These are phyloP conservation scores for Pulicaria dysenterica DNA, from an alignment of 129 eudicot species.

Conservation along the genomic window DNA sequence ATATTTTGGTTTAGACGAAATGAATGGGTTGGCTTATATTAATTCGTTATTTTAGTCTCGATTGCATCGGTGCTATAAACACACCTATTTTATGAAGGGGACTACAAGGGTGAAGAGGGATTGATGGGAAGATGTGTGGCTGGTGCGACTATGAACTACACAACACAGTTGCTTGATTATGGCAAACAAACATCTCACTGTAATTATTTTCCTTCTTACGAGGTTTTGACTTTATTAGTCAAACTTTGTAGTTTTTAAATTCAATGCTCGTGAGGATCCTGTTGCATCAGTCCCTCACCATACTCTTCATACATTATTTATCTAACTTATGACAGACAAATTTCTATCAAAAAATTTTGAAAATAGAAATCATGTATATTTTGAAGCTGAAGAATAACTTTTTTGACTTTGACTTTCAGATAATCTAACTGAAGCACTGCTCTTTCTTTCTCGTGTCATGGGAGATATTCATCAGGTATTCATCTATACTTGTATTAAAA, in stretches of 20 bases:
- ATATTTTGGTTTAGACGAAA: too few relatives aligned
- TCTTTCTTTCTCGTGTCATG: conserved; percentile 80
- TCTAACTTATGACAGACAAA: neutral
- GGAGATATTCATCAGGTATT: conserved; percentile 96
- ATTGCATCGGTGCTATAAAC: too few relatives aligned
- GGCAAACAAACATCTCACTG: conserved; percentile 56
- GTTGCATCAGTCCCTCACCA: neutral
- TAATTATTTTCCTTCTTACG: conserved; percentile 26
- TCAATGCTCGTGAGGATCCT: conserved; percentile 10
- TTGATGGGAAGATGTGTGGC: conserved; percentile 74
- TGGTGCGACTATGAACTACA: conserved; percentile 87
- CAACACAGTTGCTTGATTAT: conserved; percentile 72
- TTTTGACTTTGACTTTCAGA: conserved; percentile 44
- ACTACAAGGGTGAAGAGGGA: conserved; percentile 88
- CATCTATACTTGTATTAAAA: neutral
- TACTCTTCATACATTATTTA: neutral
- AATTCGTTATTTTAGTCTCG: too few relatives aligned
- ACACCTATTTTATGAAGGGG: conserved; percentile 53
- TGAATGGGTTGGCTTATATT: too few relatives aligned
- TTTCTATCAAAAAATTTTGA: neutral
- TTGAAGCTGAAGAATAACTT: neutral
- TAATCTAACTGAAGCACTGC: conserved; percentile 83
- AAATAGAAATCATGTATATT: neutral
- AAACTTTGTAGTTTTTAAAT: neutral
- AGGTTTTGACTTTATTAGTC: neutral